Base-by-base conservation (phyloP, 23 red algal species). In the Chondrus crispus region DNA sequence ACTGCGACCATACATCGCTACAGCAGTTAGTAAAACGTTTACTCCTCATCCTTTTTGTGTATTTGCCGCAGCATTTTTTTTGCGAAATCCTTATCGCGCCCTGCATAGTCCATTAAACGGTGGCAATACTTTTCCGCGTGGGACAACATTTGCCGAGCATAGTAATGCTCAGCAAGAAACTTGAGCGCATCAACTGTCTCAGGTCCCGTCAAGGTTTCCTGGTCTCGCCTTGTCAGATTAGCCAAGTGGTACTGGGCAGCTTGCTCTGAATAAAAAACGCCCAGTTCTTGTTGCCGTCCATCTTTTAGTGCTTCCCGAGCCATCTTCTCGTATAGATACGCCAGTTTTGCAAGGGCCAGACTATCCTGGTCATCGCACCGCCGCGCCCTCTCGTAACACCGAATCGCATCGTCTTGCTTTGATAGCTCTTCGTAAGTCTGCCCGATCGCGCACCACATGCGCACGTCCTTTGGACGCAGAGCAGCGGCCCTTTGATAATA, bases 401-500 rank as follows among this genome's bases (percentile, higher is more conserved):
- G 85, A 49, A 93, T 84, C 10, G 96, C 96, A 49, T 95, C 93
- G n/a, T 72, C 81, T 71, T 48, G 38, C 40, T 71, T 88, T 26
- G 57, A 82, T 62, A 98, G 52, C 47, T 98, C 97, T 66, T 98
- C 71, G 38, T 88, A 93, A 26, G 71, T 80, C 69, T 95, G 91
- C 19, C 85, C 93, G 22, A 98, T 74, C 0, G 94, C 97, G 74
- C 60, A 88, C 97, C 97, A 98, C 97, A 98, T 98, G 28, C 97
- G 85, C 26, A 62, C 74, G 63, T 98, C 97, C 22, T 68, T 69
- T 44, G 97, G 97, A 60, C 97, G 85, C 66, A 98, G 47, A 30
- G 89, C 54, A n/a, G 94, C 97, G 14, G 93, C 97, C 46, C 95
- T 93, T 73, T 93, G 81, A 87, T 93, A 98, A 74, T 98, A 98